Evolutionary conservation across 73 alveolate genomes (phyloP).

Genomic region (Symbiodinium pilosum): DNA sequence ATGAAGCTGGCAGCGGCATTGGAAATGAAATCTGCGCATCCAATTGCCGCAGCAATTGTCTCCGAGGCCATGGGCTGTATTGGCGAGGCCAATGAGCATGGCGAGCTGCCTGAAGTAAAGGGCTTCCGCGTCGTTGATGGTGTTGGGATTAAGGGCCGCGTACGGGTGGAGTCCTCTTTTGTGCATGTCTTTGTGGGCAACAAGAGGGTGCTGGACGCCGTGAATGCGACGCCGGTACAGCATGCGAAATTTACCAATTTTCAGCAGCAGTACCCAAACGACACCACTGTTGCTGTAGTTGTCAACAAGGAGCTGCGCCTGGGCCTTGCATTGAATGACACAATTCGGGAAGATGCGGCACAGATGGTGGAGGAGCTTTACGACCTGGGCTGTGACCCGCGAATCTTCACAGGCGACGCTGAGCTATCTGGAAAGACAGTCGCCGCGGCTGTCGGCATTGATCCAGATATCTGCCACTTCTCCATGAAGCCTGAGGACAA

Average conservation of each 20-base stretch:
- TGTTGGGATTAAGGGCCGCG: constrained; percentile 9
- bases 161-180: neutral
- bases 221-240: neutral
- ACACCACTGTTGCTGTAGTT: constrained; percentile 55
- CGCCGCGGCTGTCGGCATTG: constrained; percentile 23
- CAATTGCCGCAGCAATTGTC: constrained; percentile 44
- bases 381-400: constrained; percentile 16
- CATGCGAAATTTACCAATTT: constrained; percentile 12
- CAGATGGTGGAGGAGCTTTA: neutral
- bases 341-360: constrained; percentile 27
- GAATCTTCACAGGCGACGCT: constrained; percentile 44
- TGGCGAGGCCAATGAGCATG: constrained; percentile 33
- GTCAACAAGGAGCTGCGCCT: constrained; percentile 15
- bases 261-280: constrained; percentile 23
- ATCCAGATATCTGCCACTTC: constrained; percentile 8
- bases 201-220: constrained; percentile 31
- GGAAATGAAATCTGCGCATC: constrained; percentile 76
- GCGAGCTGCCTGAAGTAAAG: constrained; percentile 36
- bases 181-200: constrained; percentile 34
- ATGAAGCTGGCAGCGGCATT: constrained; percentile 52
- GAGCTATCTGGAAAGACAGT: constrained; percentile 16
- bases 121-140: neutral
- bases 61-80: constrained; percentile 52
- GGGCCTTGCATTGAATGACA: constrained; percentile 58
- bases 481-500: constrained; percentile 69